Percentiles rank a stretch among this genome's conserved stretches.
Evolutionary conservation across 2,329 filamentous ascomycete species (phyloP).

Genomic region (Fusarium sp.): DNA sequence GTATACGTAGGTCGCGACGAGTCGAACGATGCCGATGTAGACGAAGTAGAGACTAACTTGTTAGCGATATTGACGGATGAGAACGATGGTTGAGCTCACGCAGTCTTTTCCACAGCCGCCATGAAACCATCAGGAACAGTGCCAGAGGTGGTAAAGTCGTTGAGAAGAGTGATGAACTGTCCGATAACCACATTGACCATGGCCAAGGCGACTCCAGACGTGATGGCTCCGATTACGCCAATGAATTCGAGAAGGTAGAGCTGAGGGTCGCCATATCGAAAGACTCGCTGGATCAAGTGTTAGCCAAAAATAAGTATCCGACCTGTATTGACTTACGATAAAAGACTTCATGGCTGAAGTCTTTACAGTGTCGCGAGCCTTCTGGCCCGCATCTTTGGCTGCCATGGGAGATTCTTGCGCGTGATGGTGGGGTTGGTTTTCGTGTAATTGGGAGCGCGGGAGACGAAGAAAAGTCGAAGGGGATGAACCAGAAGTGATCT

Average conservation of each 20-base stretch:
- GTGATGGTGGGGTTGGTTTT: background rate
- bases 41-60: conserved; percentile 62
- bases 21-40: conserved; percentile 66
- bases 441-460: background rate
- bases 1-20: conserved; percentile 59
- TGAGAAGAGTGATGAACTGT: conserved; percentile 42
- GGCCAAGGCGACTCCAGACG: conserved; percentile 40
- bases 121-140: conserved; percentile 11
- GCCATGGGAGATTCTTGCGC: background rate
- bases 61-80: background rate
- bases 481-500: background rate
- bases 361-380: background rate
- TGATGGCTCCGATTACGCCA: background rate
- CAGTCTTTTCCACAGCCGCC: background rate
- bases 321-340: background rate
- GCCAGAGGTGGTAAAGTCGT: conserved; percentile 17
- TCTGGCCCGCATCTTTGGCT: background rate
- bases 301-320: background rate
- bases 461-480: background rate
- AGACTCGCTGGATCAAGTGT: background rate
- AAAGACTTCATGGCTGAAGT: background rate
- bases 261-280: background rate
- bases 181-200: conserved; percentile 47
- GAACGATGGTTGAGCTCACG: background rate
- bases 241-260: background rate